Base-by-base conservation (phyloP, 441 rosid genomes). In the Dalechampia spathulata region DNA sequence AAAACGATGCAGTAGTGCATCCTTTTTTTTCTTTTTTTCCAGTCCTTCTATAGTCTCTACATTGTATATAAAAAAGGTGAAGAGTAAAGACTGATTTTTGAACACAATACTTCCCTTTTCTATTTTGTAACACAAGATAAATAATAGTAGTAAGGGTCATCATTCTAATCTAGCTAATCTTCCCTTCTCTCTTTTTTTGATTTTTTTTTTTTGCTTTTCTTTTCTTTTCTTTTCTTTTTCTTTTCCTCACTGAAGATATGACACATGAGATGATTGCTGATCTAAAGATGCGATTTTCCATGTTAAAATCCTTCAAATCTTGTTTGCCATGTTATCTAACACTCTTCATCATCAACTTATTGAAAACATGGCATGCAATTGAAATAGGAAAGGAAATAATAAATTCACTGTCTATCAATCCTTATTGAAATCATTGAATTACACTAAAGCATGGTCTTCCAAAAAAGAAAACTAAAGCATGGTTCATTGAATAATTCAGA, bases 191-290 rank as follows among this genome's bases (percentile, higher is more conserved):
- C n/a, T n/a, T n/a, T n/a, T n/a, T n/a, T n/a, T n/a, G n/a, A n/a
- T n/a, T n/a, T n/a, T n/a, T n/a, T n/a, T 23, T 47, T 23, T 25
- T n/a, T n/a, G n/a, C n/a, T n/a, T n/a, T n/a, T n/a, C n/a, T n/a
- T n/a, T n/a, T n/a, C n/a, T n/a, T n/a, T n/a, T n/a, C n/a, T n/a
- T n/a, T n/a, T n/a, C n/a, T n/a, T n/a, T n/a, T n/a, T n/a, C n/a
- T 12, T 6, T 27, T 13, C 8, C 14, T 11, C 7, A n/a, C 12
- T 15, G 37, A n/a, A 26, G 52, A 49, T n/a, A 27, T 49, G 52
- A 28, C 55, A n/a, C n/a, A 50, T 34, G 20, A 48, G 10, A 12
- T 48, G 52, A 48, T 27, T 48, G 52, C 52, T 22, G 16, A 47
- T 47, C 28, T 10, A 21, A 47, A 19, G 46, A 42, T 42, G 48